Percentiles rank a stretch among this genome's conserved stretches.
Conservation (phyloP, 2,329 filamentous ascomycete genomes). For the Pseudocercospora pini-densiflorae region DNA sequence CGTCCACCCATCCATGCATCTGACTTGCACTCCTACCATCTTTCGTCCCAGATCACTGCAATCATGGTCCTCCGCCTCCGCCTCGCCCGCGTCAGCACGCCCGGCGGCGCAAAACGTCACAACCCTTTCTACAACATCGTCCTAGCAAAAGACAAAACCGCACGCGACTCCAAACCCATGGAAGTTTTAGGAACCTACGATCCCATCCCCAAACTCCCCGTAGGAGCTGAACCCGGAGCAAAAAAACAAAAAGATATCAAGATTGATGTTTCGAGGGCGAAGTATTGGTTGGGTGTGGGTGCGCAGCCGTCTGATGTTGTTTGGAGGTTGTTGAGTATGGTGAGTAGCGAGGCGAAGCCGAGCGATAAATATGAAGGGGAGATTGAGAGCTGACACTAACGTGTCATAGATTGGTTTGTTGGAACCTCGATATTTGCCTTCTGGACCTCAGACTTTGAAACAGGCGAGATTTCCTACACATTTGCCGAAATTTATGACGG, state of each 20-base stretch:
- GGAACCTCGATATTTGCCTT: conserved; percentile 45
- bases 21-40: neutral
- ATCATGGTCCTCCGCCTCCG: conserved; percentile 89
- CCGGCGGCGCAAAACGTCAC: conserved; percentile 64
- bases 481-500: conserved; percentile 19
- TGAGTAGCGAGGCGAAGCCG: conserved; percentile 42
- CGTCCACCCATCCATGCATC: neutral
- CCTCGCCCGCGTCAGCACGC: conserved; percentile 83
- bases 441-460: conserved; percentile 39
- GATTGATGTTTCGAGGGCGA: conserved; percentile 77
- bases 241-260: conserved; percentile 89
- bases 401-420: conserved; percentile 47
- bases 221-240: conserved; percentile 55
- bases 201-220: conserved; percentile 62
- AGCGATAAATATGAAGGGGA: neutral
- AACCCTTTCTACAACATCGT: conserved; percentile 96
- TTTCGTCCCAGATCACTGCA: neutral
- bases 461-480: conserved; percentile 39
- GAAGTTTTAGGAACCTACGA: conserved; percentile 81
- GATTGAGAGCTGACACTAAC: neutral
- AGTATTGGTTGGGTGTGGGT: conserved; percentile 97
- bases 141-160: conserved; percentile 87
- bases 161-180: conserved; percentile 83
- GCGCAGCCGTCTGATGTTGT: conserved; percentile 91
- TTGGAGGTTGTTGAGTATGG: conserved; percentile 85